Evolutionary conservation across 169 alveolate genomes (phyloP), one percentile per base, ranked within the genome.

Genomic region (Plasmodium adleri): DNA sequence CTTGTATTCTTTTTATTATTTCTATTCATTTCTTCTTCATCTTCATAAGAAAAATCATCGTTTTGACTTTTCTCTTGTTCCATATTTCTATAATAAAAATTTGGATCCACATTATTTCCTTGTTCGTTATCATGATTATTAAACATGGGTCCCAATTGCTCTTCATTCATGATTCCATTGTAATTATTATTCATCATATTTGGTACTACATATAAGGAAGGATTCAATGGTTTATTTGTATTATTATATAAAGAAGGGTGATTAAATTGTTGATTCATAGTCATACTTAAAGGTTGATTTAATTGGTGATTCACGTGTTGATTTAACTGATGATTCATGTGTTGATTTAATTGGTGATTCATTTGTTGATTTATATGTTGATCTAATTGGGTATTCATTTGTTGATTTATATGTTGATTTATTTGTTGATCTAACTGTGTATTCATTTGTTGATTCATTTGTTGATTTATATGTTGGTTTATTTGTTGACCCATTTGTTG

Each of bases 31-130:
- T 78, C 78, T 64, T 70, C 70, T n/a, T 59, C 76, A 56, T 47
- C 89, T 17, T 66, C 89, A 70, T 66, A 66, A 8, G 70, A 78
- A 4, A 17, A 10, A 49, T 78, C n/a, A 9, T 78, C 89, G 8
- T 70, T 64, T 10, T 66, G 47, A 43, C 28, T 64, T 78, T 70
- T 78, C 60, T 10, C 24, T 15, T 78, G 75, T 2, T 78, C 89
- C 15, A 78, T 15, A 52, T 78, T 64, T 28, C 78, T 78, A 70
- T 24, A 50, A 32, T 54, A 78, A 8, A 24, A 28, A 50, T 64
- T 78, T 6, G 89, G 59, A 8, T 66, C 74, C 26, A 66, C 1
- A 52, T 66, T 28, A 66, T 49, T 78, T 15, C 13, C 62, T 28
- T 13, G 56, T 17, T 78, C 89, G 10, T 67, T 68, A 26, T 78